Percentiles rank a stretch among this genome's conserved stretches.
These are phyloP conservation scores for Trichosanthes truncata DNA, from an alignment of 306 rosid species.

Conservation along the genomic window DNA sequence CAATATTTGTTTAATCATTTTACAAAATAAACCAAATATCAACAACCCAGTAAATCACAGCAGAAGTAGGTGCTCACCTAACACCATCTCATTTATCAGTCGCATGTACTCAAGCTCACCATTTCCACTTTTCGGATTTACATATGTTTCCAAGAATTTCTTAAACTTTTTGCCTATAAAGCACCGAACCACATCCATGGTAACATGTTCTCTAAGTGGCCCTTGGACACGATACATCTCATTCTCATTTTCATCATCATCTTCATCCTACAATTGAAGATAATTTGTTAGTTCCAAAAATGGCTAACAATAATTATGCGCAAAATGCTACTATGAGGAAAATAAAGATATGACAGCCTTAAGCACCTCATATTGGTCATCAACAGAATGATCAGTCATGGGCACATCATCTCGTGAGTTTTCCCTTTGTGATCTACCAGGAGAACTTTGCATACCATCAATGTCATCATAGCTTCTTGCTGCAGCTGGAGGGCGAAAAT, in stretches of 20 bases:
- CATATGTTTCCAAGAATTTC: slow-evolving; percentile 69
- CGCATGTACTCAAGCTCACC: slow-evolving; percentile 68
- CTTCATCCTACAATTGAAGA: slow-evolving; percentile 53
- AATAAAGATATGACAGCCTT: neutral
- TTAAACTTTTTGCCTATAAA: slow-evolving; percentile 83
- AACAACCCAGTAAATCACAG: neutral
- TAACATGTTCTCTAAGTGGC: slow-evolving; percentile 92
- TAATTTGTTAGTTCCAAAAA: neutral
- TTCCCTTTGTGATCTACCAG: slow-evolving; percentile 72
- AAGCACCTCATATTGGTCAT: slow-evolving; percentile 57
- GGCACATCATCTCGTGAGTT: slow-evolving; percentile 72
- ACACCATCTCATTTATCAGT: slow-evolving; percentile 91
- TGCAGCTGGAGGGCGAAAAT: slow-evolving; percentile 45
- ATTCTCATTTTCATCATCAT: slow-evolving; percentile 54
- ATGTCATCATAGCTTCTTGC: slow-evolving; percentile 49
- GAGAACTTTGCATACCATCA: slow-evolving; percentile 77
- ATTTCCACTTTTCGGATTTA: slow-evolving; percentile 59
- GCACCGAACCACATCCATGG: slow-evolving; percentile 92
- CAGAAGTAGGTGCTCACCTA: slow-evolving; percentile 35
- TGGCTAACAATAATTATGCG: neutral
- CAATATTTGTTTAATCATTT: neutral
- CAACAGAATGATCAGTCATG: slow-evolving; percentile 84
- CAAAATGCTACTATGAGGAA: neutral
- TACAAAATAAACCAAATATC: neutral
- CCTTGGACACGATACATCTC: slow-evolving; percentile 97